Conservation (phyloP, 2,329 filamentous ascomycete genomes). For the Aaosphaeria arxii region DNA sequence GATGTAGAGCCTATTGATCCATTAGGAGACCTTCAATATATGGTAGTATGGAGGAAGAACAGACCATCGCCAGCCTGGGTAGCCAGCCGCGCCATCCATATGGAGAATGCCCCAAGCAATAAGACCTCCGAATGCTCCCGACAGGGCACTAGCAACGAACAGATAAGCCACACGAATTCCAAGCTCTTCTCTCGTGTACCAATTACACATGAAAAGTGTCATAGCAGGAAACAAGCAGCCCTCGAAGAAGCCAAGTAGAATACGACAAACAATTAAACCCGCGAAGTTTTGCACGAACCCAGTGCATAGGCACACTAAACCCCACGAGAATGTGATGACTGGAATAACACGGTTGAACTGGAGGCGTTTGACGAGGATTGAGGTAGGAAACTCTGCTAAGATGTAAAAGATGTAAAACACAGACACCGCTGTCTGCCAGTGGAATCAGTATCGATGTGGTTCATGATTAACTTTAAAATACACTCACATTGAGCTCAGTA, state of each 20-base stretch:
- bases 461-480: too few species aligned
- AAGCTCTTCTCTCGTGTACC: constrained; percentile 29
- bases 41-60: neutral
- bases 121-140: constrained; percentile 24
- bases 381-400: constrained; percentile 33
- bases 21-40: neutral
- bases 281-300: constrained; percentile 21
- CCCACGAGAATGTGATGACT: constrained; percentile 23
- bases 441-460: neutral
- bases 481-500: constrained; percentile 22
- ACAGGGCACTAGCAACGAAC: constrained; percentile 24
- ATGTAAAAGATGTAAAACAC: constrained; percentile 38
- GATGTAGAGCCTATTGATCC: constrained; percentile 21
- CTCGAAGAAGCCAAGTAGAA: constrained; percentile 28
- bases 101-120: constrained; percentile 28
- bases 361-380: constrained; percentile 29
- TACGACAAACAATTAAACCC: constrained; percentile 16
- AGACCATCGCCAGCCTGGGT: constrained; percentile 26
- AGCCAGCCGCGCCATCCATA: constrained; percentile 24
- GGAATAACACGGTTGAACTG: constrained; percentile 34
- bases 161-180: constrained; percentile 27
- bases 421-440: constrained; percentile 25
- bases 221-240: constrained; percentile 30
- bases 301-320: constrained; percentile 21
- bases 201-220: constrained; percentile 29